Base-by-base conservation (phyloP, 139 green algal species). In the Asterochloris erici region DNA sequence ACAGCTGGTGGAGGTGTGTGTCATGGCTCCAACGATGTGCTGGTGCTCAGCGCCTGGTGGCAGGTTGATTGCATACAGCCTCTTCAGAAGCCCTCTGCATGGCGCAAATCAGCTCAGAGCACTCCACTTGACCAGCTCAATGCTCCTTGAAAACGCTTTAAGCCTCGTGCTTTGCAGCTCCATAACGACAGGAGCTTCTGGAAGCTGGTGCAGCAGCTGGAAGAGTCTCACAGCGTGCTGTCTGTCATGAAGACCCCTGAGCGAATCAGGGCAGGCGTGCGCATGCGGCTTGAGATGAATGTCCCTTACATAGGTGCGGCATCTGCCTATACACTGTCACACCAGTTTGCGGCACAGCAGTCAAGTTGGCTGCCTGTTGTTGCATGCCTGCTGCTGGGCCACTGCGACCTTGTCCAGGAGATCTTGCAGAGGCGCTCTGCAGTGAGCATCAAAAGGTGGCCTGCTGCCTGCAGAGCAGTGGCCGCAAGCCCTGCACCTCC, bases 401-500 rank as follows among this genome's bases (percentile, higher is more conserved):
- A 60, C 15, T 54, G 77, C 9, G 17, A 70, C 61, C 71, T 54
- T 29, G 14, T 13, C 26, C 19, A 60, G n/a, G 23, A n/a, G n/a
- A 54, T 54, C 6, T 54, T 54, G 38, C 38, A 54, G 38, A 54
- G 38, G 38, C 38, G 4, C 14, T 70, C 16, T 38, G 76, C 11
- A 21, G 16, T 69, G 19, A 19, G 19, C 60, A 54, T 4, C 47
- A 80, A 69, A 0, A 27, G 14, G 47, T 63, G 26, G 21, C 68
- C 62, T 78, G 38, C 28, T 71, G 10, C 60, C 9, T 85, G 73
- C 86, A 90, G 84, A 89, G 27, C 79, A 24, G 10, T 93, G 89
- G 89, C 73, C 89, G 13, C 88, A 94, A 78, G 92, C 92, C 1
- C 77, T 96, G 68, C 81, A 85, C 11, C 63, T 96, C 4, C 84